Evolutionary conservation across 768 basidiomycete genomes (phyloP).

Genomic region (Auricularia sp.): DNA sequence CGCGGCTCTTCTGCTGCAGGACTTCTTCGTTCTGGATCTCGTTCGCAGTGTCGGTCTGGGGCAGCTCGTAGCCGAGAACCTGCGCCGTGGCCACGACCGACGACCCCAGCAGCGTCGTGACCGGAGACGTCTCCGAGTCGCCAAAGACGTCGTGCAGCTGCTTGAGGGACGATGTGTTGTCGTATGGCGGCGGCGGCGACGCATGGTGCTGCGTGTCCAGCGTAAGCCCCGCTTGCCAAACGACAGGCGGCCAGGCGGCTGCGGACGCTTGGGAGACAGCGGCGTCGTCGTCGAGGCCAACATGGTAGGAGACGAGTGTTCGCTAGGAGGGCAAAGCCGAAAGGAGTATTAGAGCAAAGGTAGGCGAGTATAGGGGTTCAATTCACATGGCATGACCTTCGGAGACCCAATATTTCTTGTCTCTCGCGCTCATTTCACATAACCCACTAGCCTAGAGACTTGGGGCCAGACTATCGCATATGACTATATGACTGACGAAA

Average conservation of each 20-base stretch:
- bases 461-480: no score
- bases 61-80: conserved; percentile 11
- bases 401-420: no score
- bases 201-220: neutral
- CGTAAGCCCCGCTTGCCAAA: neutral
- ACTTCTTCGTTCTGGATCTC: conserved; percentile 5
- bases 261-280: neutral
- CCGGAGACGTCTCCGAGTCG: neutral
- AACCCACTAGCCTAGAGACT: no score
- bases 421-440: no score
- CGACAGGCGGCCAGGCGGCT: neutral
- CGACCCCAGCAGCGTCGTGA: neutral
- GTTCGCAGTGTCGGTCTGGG: neutral
- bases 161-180: neutral
- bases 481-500: no score
- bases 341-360: no score
- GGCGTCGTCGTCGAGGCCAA: neutral
- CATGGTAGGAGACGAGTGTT: no score
- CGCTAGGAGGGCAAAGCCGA: no score
- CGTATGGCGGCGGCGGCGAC: conserved; percentile 1
- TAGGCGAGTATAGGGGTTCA: no score
- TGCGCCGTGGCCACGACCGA: conserved; percentile 10
- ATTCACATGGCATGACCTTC: no score
- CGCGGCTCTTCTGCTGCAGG: conserved; percentile 48
- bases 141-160: neutral